Evolutionary conservation across 2,329 filamentous ascomycete species (phyloP), one percentile per base, ranked within the genome.

Genomic region (Byssothecium circinans): DNA sequence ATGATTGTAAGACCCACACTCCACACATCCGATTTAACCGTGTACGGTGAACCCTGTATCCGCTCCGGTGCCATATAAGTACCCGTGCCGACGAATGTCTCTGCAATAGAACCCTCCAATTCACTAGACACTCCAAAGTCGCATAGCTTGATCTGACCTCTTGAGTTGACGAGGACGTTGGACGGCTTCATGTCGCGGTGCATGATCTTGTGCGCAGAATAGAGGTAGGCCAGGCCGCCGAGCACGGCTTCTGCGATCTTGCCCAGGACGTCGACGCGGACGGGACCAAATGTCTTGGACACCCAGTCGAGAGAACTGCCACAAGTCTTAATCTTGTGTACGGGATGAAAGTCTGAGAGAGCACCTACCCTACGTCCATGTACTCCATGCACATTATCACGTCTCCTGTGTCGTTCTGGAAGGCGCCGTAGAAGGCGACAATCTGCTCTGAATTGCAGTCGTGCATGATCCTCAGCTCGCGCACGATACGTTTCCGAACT

Each of bases 341-440:
- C 19, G 2, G 47, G 43, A 15, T 32, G 15, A 45, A n/a, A 38
- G 30, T 17, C 10, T 27, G 45, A 36, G 36, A 29, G 45, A 36
- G 36, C 8, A 77, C 89, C 74, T 81, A 97, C 94, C 94, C 94
- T 69, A 92, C 90, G 74, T 99, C 94, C 90, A 96, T 96, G 70
- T 99, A 97, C 72, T 99, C 94, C 94, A 99, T 99, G 73, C 94
- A 99, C 86, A 99, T 92, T 61, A 97, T 95, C 49, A 99, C 95
- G 75, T 99, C 94, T 68, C 95, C 92, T 53, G 91, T 91, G 67
- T 95, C 89, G 69, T 96, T 97, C 66, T 97, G 82, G 68, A 97
- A 99, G 30, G 94, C 94, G 51, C 94, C 94, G 67, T 97, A 97
- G 73, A 96, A 99, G 45, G 88, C 96, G 51, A 99, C 94, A 65